Evolutionary conservation across 495 filamentous ascomycete species (phyloP), one percentile per base, ranked within the genome.

Genomic region (Terfezia boudieri): DNA sequence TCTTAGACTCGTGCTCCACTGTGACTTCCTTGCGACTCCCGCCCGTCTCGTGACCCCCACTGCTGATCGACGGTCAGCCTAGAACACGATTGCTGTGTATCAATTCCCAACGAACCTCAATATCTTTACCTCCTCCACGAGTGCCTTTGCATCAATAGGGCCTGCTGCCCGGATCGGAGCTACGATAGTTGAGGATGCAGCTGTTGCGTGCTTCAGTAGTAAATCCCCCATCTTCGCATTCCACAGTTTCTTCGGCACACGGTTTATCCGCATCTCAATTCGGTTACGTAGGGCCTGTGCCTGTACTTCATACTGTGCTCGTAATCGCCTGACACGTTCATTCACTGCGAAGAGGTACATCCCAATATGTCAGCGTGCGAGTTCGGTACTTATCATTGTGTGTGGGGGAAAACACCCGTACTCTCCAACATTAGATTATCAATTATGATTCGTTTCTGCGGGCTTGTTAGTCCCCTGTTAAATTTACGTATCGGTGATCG

Each of bases 241-340:
- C 54, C 90, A 81, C 56, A 94, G 68, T 12, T 79, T 76, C 41
- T 76, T 72, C 8, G 90, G 90, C 49, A 99, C 87, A 49, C 90
- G 83, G 64, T 95, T 94, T 67, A 99, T 75, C 65, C 90, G 84
- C 67, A 94, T 82, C 70, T 96, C 89, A 35, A 99, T 81, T 43
- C 90, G 82, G 50, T 86, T 78, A 46, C 81, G 76, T 11, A 96
- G 74, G 57, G 83, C 83, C 64, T 85, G 81, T 11, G 85, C 81
- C 67, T 93, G 87, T 37, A 92, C 72, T 36, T 81, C 81, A 70
- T 92, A 94, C 67, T 92, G 87, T 4, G 88, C 80, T 58, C 88
- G 82, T 26, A 96, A 77, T 67, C 90, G 92, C 53, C 90, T 77
- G 37, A 84, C 86, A 59, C 90, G 80, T 69, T 94, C 86, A 32